A percentile compares a stretch with the other conserved stretches of the same genome.
Evolutionary conservation across 306 rosid genomes (phyloP).

Genomic region (Sesbania bispinosa): DNA sequence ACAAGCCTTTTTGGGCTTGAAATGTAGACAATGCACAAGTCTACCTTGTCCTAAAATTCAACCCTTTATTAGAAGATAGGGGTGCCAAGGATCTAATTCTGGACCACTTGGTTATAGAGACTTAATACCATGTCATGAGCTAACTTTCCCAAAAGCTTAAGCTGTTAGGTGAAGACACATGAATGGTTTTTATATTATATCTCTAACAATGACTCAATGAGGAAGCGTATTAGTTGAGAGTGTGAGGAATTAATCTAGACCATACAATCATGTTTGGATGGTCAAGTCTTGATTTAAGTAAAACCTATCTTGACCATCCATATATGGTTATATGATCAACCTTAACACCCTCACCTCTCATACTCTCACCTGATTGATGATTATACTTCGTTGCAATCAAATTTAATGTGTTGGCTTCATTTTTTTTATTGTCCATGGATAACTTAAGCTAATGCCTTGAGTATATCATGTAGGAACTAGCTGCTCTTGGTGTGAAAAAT

Average conservation of each 20-base stretch:
- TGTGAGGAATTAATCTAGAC: not conserved
- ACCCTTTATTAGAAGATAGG: not conserved
- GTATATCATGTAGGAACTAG: conserved; percentile 57
- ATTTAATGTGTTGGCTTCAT: not conserved
- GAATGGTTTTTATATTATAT: too few relatives aligned
- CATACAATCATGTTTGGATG: not conserved
- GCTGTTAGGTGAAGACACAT: not conserved
- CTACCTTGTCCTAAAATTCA: too few relatives aligned
- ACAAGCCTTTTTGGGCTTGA: too few relatives aligned
- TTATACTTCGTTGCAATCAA: not conserved
- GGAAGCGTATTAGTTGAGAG: not conserved
- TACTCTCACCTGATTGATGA: not conserved
- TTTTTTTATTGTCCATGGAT: not conserved
- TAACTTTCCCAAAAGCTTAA: not conserved
- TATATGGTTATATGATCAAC: not conserved
- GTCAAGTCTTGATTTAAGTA: not conserved
- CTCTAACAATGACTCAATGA: too few relatives aligned
- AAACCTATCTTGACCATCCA: not conserved
- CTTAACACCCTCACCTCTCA: not conserved
- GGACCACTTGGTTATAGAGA: not conserved
- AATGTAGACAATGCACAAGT: too few relatives aligned
- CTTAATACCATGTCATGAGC: not conserved
- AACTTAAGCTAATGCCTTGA: not conserved
- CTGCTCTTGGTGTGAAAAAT: conserved; percentile 71
- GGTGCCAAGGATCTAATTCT: not conserved